Evolutionary conservation across 148 eudicot genomes (phyloP), one percentile per base, ranked within the genome.

Genomic region (Agrostemma githago): DNA sequence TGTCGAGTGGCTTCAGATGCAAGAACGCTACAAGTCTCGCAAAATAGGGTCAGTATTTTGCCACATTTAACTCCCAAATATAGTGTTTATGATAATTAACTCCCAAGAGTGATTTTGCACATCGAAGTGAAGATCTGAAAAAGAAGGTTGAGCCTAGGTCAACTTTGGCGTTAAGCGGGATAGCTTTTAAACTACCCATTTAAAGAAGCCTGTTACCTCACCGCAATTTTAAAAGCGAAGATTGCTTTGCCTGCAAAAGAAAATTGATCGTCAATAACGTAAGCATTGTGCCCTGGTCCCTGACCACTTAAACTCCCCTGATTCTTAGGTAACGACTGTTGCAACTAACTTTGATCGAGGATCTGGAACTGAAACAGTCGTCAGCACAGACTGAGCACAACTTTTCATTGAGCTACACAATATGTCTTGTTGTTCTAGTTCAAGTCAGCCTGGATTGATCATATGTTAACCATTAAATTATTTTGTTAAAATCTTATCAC

Each of bases 1-100:
- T 77, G 84, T 94, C 77, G 97, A 91, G 75, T 93, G 98, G 98
- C 86, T 91, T 85, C 97, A 88, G 78, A 81, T 83, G 73, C 91
- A 87, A 21, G 97, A 94, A 69, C 95, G 96, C 75, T 94, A 78
- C 81, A 89, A 88, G 67, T 89, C 97, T 58, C 85, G 82, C 80
- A 91, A 83, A 83, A 75, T 80, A 81, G 86, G 96, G 98, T 90
- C 77, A 48, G 81, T 68, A 67, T 74, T 67, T 56, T 48, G 6
- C 65, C 37, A 15, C 19, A 39, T 26, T 60, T 40, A 44, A 48
- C 66, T 20, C 41, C n/a, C 17, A 16, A 11, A 3, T n/a, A 54
- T 54, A 16, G 59, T 54, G 59, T 44, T 44, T 3, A 54, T 12
- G 59, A 16, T 8, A 12, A 54, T 54, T 54, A 44, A 54, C n/a